Conservation (phyloP, 495 filamentous ascomycete genomes). For the Aspergillus nanangensis region DNA sequence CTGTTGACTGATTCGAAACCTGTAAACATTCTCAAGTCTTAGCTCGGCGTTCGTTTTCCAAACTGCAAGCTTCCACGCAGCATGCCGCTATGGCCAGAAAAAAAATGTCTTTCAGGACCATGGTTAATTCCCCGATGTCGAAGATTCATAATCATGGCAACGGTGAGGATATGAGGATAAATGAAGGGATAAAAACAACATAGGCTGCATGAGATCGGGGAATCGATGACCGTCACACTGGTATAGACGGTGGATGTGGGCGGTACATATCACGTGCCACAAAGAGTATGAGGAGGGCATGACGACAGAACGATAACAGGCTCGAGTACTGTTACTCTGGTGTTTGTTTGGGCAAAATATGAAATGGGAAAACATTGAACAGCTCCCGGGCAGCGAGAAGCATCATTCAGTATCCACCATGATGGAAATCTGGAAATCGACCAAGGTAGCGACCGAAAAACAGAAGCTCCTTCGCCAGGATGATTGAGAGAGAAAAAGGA, state of each 20-base stretch:
- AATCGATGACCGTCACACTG: background rate
- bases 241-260: background rate
- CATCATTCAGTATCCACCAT: too few relatives aligned
- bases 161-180: background rate
- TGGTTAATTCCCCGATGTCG: slow-evolving; percentile 5
- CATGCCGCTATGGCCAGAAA: slow-evolving; percentile 8
- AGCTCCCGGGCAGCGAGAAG: too few relatives aligned
- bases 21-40: slow-evolving; percentile 34
- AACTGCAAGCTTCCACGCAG: slow-evolving; percentile 13
- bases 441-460: background rate
- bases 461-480: background rate
- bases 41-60: slow-evolving; percentile 30
- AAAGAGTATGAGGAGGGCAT: too few relatives aligned
- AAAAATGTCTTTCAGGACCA: slow-evolving; percentile 12
- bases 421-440: too few relatives aligned
- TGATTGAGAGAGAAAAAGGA: background rate
- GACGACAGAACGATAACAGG: too few relatives aligned
- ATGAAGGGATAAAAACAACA: background rate
- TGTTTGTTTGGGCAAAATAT: too few relatives aligned
- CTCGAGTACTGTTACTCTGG: too few relatives aligned
- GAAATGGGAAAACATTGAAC: too few relatives aligned
- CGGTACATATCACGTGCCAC: too few relatives aligned
- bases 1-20: slow-evolving; percentile 25
- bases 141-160: background rate
- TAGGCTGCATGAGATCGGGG: background rate